phyloP scores from a whole-genome alignment of 768 basidiomycete species.

The Rhodotorula paludigena region DNA sequence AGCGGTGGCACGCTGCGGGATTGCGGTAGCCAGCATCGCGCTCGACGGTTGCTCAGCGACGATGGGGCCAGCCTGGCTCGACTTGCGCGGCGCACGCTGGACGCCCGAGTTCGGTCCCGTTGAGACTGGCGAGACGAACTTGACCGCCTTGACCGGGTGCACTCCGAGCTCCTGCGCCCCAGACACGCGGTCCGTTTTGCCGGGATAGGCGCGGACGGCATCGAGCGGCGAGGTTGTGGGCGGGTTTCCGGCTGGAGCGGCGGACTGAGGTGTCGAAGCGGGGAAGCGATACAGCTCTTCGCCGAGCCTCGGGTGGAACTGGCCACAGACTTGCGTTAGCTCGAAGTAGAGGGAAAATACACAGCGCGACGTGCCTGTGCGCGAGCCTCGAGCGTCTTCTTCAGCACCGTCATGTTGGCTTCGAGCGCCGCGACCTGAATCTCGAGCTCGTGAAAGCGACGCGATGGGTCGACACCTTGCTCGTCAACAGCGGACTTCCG shows the following conservation, averaged over 20 bases:
- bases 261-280: no score
- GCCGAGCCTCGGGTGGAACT: background rate
- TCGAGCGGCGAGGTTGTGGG: no score
- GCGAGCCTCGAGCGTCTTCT: background rate
- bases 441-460: background rate
- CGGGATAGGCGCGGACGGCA: no score
- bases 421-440: background rate
- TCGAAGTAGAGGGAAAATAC: background rate
- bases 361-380: background rate
- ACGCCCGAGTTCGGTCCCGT: background rate
- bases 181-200: no score
- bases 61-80: background rate
- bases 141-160: background rate
- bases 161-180: no score
- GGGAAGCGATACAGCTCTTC: background rate
- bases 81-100: slow-evolving; percentile 4
- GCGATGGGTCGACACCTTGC: background rate
- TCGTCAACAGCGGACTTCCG: background rate
- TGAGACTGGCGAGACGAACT: no score
- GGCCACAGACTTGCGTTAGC: background rate
- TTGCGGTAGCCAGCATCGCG: no score
- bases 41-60: background rate
- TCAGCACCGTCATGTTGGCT: background rate
- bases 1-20: background rate
- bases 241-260: no score